phyloP scores from a whole-genome alignment of 805 yeast species.

The Ogataea zsoltii region DNA sequence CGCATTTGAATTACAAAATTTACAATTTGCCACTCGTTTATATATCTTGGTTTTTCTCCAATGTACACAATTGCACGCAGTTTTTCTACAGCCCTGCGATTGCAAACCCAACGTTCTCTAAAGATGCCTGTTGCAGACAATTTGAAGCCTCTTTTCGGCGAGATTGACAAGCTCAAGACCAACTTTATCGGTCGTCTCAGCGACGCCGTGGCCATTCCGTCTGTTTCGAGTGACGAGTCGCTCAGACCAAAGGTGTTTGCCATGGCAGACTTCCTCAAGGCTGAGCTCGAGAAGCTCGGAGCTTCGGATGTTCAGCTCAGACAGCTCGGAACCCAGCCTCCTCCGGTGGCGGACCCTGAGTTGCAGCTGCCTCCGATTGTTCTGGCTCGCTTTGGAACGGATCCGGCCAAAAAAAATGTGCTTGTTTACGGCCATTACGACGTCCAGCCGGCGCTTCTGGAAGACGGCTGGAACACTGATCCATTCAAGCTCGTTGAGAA shows the following conservation, averaged over 20 bases:
- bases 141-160: conserved; percentile 44
- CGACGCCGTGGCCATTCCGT: conserved; percentile 90
- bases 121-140: conserved; percentile 32
- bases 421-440: conserved; percentile 96
- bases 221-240: conserved; percentile 89
- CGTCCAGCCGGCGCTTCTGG: conserved; percentile 91
- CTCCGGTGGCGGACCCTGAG: conserved; percentile 70
- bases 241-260: conserved; percentile 86
- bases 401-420: conserved; percentile 82
- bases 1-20: neutral
- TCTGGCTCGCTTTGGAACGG: conserved; percentile 82
- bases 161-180: conserved; percentile 75
- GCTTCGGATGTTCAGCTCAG: conserved; percentile 80
- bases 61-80: neutral
- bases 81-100: neutral
- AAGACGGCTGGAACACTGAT: conserved; percentile 95
- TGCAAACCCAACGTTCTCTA: conserved; percentile 1
- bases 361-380: conserved; percentile 91
- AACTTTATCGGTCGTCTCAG: conserved; percentile 69
- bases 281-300: conserved; percentile 70
- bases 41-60: neutral
- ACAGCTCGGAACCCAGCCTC: conserved; percentile 87
- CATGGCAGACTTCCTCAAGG: conserved; percentile 81
- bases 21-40: conserved; percentile 3
- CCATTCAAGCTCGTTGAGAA: conserved; percentile 79